Conservation (phyloP, 495 filamentous ascomycete species). For the Emericellopsis terricola region DNA sequence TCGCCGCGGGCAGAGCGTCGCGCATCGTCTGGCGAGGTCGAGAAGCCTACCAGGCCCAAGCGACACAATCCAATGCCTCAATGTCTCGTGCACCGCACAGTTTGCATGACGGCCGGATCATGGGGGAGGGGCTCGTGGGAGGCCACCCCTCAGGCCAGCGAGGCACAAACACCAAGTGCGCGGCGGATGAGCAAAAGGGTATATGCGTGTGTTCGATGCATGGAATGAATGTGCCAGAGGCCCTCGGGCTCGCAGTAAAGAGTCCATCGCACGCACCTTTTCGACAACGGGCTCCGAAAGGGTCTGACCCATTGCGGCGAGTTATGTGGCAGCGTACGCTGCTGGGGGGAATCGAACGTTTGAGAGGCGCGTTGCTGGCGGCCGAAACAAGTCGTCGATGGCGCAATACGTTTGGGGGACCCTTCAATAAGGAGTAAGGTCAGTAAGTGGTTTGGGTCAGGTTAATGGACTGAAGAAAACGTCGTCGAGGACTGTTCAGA, state of each 20-base stretch:
- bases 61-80: background rate
- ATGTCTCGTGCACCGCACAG: background rate
- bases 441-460: no score
- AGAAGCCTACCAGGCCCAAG: no score
- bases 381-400: no score
- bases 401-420: no score
- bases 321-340: background rate
- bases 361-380: no score
- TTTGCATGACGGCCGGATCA: background rate
- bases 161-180: constrained; percentile 1
- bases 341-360: background rate
- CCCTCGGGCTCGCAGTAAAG: no score
- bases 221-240: no score
- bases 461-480: no score
- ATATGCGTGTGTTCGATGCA: no score
- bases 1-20: background rate
- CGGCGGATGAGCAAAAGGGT: background rate
- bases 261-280: constrained; percentile 81
- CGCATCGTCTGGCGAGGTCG: no score
- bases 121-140: background rate
- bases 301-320: constrained; percentile 77
- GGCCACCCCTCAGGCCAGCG: constrained; percentile 7
- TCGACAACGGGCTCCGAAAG: constrained; percentile 97
- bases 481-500: no score
- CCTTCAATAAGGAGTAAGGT: no score